Percentiles rank a stretch among this genome's conserved stretches.
Conservation (phyloP, 805 yeast species). For the Cyberlindnera nakhonratchasimensis region DNA sequence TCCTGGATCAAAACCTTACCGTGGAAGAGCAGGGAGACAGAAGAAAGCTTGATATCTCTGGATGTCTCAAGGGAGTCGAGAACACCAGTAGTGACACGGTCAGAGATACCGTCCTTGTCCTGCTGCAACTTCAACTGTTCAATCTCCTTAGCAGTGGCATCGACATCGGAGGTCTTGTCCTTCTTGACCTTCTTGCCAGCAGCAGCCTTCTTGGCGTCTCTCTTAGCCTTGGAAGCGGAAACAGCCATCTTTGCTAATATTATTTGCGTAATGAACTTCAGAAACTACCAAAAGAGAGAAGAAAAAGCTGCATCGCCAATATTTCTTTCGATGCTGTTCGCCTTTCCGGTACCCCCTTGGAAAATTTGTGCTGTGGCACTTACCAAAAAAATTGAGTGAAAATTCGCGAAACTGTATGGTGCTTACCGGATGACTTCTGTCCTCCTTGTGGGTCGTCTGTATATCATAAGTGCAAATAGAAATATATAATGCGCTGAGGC, state of each 20-base stretch:
- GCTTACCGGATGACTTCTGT: not conserved
- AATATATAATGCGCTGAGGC: not conserved
- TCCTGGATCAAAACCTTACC: slow-evolving; percentile 96
- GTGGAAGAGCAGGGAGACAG: slow-evolving; percentile 91
- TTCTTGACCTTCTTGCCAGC: slow-evolving; percentile 65
- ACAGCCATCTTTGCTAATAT: slow-evolving; percentile 21
- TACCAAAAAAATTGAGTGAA: slow-evolving; percentile 7
- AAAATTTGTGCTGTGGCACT: slow-evolving; percentile 14
- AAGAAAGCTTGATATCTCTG: slow-evolving; percentile 87
- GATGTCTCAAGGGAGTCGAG: slow-evolving; percentile 84
- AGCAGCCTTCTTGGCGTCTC: slow-evolving; percentile 94
- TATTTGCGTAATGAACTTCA: not conserved
- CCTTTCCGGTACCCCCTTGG: not conserved
- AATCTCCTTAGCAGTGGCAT: slow-evolving; percentile 65
- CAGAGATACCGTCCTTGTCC: slow-evolving; percentile 91
- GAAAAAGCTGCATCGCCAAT: not conserved
- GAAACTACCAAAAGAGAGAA: not conserved
- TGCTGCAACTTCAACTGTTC: slow-evolving; percentile 87
- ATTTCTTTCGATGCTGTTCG: not conserved
- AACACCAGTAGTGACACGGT: slow-evolving; percentile 98
- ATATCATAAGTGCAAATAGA: no score
- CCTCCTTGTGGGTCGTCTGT: not conserved
- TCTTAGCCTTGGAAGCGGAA: slow-evolving; percentile 94
- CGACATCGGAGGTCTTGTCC: slow-evolving; percentile 40
- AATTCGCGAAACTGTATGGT: not conserved